These are phyloP conservation scores for Botrytis squamosa DNA, from an alignment of 2,329 filamentous ascomycete species.

Conservation along the genomic window DNA sequence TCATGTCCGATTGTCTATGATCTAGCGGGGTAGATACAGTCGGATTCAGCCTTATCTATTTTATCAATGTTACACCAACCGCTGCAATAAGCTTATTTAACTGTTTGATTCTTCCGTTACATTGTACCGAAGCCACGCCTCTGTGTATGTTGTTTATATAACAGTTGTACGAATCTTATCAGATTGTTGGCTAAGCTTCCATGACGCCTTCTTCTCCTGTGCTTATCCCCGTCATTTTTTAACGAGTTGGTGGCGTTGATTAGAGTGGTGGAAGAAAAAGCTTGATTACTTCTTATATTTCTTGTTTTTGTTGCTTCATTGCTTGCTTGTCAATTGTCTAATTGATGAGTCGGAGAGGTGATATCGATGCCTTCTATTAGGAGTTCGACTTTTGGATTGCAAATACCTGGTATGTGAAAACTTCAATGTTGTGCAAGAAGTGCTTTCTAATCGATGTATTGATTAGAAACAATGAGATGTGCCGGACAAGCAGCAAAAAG, in stretches of 20 bases:
- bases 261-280: neutral
- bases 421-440: too few species aligned
- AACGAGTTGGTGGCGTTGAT: neutral
- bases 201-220: neutral
- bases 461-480: neutral
- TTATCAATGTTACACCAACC: neutral
- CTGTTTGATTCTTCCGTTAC: neutral
- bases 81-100: slow-evolving; percentile 1
- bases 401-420: neutral
- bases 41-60: neutral
- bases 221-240: neutral
- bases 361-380: neutral
- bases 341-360: neutral
- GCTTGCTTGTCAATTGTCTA: neutral
- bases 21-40: neutral
- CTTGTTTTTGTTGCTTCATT: neutral
- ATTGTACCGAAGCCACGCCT: neutral
- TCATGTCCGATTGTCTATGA: neutral
- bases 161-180: neutral
- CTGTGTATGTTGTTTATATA: neutral
- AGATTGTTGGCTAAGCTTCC: neutral
- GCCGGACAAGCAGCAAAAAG: neutral
- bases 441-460: rapidly evolving
- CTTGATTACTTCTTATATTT: neutral
- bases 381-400: neutral